A percentile compares a stretch with the other conserved stretches of the same genome.
phyloP scores from a whole-genome alignment of 1,284 basidiomycete species.

The Tetrapyrgos nigripes region DNA sequence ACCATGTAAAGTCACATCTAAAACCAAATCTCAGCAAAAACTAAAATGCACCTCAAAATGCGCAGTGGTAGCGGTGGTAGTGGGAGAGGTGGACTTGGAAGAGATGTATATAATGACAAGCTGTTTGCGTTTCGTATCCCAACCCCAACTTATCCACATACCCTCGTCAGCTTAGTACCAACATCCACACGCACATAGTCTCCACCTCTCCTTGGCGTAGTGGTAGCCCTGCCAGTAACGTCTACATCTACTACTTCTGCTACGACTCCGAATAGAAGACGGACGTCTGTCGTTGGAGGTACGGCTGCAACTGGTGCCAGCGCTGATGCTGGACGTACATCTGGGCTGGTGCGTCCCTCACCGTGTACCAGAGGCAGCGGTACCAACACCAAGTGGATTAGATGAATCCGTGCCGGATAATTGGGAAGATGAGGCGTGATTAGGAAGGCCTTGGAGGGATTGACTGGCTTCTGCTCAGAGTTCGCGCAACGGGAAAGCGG shows the following conservation, averaged over 20 bases:
- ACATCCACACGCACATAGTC: constrained; percentile 32
- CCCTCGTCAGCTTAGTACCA: constrained; percentile 24
- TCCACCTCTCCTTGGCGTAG: constrained; percentile 32
- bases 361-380: constrained; percentile 1
- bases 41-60: constrained; percentile 86
- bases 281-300: constrained; percentile 12
- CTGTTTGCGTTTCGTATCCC: constrained; percentile 73
- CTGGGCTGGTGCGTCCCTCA: not conserved
- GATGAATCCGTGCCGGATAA: constrained; percentile 48
- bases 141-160: constrained; percentile 66
- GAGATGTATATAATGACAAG: constrained; percentile 66
- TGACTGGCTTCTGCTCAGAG: too few relatives aligned
- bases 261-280: constrained; percentile 2
- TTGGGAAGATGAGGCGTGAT: constrained; percentile 60
- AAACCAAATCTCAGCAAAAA: constrained; percentile 41
- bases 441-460: too few relatives aligned
- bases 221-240: constrained; percentile 11
- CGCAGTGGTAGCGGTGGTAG: constrained; percentile 48
- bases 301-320: not conserved
- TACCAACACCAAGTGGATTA: not conserved
- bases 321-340: not conserved
- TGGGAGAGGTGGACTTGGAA: constrained; percentile 30
- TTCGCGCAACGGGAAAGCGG: too few relatives aligned
- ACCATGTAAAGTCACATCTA: constrained; percentile 54
- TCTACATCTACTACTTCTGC: constrained; percentile 11